Conservation (phyloP, 2,329 filamentous ascomycete species). For the Pseudodiploospora longispora region DNA sequence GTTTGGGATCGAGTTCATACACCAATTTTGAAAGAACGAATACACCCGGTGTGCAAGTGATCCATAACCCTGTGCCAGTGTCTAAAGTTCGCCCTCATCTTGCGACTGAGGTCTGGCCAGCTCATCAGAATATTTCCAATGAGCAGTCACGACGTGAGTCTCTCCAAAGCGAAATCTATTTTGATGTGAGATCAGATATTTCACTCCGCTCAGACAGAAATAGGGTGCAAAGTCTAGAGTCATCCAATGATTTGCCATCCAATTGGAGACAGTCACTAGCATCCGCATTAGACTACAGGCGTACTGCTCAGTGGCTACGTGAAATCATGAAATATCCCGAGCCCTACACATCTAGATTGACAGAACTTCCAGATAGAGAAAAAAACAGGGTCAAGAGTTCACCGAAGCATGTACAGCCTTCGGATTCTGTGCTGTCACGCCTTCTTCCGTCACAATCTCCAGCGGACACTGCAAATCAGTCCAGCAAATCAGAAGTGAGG, state of each 20-base stretch:
- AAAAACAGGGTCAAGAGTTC: conserved; percentile 7
- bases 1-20: too few species aligned
- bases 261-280: conserved; percentile 17
- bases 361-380: conserved; percentile 15
- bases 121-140: neutral
- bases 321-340: conserved; percentile 21
- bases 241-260: conserved; percentile 6
- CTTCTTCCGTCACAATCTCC: conserved; percentile 11
- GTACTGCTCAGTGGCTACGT: conserved; percentile 26
- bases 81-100: conserved; percentile 11
- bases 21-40: too few species aligned
- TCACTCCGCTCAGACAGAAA: conserved; percentile 3
- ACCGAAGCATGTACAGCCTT: conserved; percentile 12
- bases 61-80: conserved; percentile 10
- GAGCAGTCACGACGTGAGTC: neutral
- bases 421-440: conserved; percentile 14
- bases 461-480: conserved; percentile 11
- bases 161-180: conserved; percentile 1
- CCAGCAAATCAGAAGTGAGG: conserved; percentile 14
- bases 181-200: conserved; percentile 3
- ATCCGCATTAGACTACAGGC: conserved; percentile 24
- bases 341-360: conserved; percentile 18
- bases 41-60: neutral
- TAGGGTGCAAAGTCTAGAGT: conserved; percentile 1
- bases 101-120: conserved; percentile 8